phyloP scores from a whole-genome alignment of 2,329 filamentous ascomycete species.

The Stemphylium beticola region DNA sequence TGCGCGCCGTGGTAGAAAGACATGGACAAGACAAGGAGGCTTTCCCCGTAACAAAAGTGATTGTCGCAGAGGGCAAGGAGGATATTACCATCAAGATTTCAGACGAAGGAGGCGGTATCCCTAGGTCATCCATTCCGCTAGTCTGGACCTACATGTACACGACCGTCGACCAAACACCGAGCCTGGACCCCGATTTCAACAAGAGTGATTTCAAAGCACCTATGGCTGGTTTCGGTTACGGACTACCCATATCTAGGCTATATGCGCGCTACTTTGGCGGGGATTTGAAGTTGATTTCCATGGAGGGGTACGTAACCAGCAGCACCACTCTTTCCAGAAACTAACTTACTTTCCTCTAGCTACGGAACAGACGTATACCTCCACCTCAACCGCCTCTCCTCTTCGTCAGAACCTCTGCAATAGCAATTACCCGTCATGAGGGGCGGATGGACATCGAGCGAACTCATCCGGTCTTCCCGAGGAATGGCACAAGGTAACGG shows the following conservation, averaged over 20 bases:
- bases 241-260: constrained; percentile 87
- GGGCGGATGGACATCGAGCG: constrained; percentile 62
- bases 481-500: constrained; percentile 63
- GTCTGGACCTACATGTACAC: constrained; percentile 99
- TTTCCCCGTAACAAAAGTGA: constrained; percentile 95
- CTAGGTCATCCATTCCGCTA: constrained; percentile 87
- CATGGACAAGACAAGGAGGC: constrained; percentile 95
- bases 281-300: constrained; percentile 95
- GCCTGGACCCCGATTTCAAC: constrained; percentile 94
- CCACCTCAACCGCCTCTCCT: constrained; percentile 93
- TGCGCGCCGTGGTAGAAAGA: constrained; percentile 93
- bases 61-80: constrained; percentile 96
- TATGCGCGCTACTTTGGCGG: constrained; percentile 98
- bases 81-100: constrained; percentile 99
- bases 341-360: constrained; percentile 55
- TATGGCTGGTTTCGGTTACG: constrained; percentile 99
- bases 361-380: constrained; percentile 99
- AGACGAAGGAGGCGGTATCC: constrained; percentile 95
- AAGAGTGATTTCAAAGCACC: constrained; percentile 99
- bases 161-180: constrained; percentile 94
- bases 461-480: constrained; percentile 50
- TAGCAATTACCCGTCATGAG: constrained; percentile 90
- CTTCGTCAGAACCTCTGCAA: constrained; percentile 94
- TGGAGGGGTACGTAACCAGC: constrained; percentile 81
- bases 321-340: neutral